A percentile compares a stretch with the other conserved stretches of the same genome.
Evolutionary conservation across 1,284 basidiomycete species (phyloP).

Genomic region (Apiotrichum sp.): DNA sequence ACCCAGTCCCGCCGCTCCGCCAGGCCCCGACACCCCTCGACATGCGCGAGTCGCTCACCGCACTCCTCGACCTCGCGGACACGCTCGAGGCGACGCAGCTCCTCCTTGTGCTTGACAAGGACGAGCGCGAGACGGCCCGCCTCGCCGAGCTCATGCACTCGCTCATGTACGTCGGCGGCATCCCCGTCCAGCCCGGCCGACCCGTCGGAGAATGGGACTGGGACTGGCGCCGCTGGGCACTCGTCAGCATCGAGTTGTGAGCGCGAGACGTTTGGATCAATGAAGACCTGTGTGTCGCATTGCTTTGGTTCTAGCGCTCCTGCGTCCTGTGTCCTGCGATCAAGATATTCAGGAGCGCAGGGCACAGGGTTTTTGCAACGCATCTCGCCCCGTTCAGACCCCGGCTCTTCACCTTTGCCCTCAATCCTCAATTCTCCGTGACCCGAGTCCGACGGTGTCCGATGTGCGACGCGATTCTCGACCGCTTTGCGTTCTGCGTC

Average conservation of each 20-base stretch:
- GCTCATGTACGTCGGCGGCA: constrained; percentile 45
- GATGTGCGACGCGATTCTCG: no score
- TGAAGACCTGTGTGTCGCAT: no score
- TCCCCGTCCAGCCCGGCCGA: constrained; percentile 33
- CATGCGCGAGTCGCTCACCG: constrained; percentile 42
- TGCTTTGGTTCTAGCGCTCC: no score
- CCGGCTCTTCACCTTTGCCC: no score
- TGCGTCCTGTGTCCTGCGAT: no score
- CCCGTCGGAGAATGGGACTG: constrained; percentile 42
- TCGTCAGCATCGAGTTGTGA: constrained; percentile 46
- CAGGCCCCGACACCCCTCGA: constrained; percentile 21
- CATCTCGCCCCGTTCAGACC: no score
- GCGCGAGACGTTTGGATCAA: no score
- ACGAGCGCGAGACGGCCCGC: constrained; percentile 36
- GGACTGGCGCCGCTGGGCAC: constrained; percentile 41
- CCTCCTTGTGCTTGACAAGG: constrained; percentile 38
- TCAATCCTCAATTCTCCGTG: no score
- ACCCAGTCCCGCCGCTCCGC: constrained; percentile 24
- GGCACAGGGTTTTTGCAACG: no score
- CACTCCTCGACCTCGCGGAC: constrained; percentile 45
- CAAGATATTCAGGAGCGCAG: no score
- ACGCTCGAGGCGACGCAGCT: constrained; percentile 35
- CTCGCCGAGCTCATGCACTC: constrained; percentile 43
- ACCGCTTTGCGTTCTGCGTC: no score
- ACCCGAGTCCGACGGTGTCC: no score